A percentile compares a stretch with the other conserved stretches of the same genome.
phyloP scores from a whole-genome alignment of 805 yeast genomes.

The Pichia exigua region DNA sequence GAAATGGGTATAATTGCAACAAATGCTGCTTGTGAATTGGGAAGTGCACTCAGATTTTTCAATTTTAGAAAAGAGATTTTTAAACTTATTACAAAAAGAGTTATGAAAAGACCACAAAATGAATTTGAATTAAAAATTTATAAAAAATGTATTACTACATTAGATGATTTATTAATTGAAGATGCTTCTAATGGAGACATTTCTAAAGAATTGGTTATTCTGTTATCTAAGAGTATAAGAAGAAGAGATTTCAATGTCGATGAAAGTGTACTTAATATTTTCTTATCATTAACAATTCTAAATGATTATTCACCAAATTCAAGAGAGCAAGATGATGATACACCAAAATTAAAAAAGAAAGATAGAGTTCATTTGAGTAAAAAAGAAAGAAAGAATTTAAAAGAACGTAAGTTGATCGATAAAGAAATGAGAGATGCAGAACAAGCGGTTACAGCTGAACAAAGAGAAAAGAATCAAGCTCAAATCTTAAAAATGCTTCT shows the following conservation, averaged over 20 bases:
- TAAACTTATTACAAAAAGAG: constrained; percentile 55
- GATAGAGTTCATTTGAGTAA: constrained; percentile 90
- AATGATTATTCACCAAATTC: constrained; percentile 67
- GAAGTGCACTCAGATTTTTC: constrained; percentile 63
- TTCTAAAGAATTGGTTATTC: constrained; percentile 63
- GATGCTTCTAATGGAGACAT: constrained; percentile 77
- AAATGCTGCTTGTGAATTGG: constrained; percentile 73
- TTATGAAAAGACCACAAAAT: constrained; percentile 49
- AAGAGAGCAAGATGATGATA: constrained; percentile 36
- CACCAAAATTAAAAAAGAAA: constrained; percentile 61
- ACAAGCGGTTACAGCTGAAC: constrained; percentile 77
- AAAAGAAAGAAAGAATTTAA: constrained; percentile 78
- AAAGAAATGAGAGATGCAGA: constrained; percentile 86
- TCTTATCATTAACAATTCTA: constrained; percentile 59
- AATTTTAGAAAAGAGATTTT: constrained; percentile 75
- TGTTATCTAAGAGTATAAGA: constrained; percentile 61
- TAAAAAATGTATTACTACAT: constrained; percentile 49
- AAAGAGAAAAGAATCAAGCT: constrained; percentile 78
- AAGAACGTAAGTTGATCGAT: constrained; percentile 80
- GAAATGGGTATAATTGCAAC: constrained; percentile 52
- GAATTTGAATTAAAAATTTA: constrained; percentile 44
- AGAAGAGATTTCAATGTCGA: constrained; percentile 74
- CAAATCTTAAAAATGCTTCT: constrained; percentile 70
- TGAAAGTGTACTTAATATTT: constrained; percentile 68
- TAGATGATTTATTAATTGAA: constrained; percentile 64